Evolutionary conservation across 129 eudicot genomes (phyloP).

Genomic region (Saposhnikovia divaricata): DNA sequence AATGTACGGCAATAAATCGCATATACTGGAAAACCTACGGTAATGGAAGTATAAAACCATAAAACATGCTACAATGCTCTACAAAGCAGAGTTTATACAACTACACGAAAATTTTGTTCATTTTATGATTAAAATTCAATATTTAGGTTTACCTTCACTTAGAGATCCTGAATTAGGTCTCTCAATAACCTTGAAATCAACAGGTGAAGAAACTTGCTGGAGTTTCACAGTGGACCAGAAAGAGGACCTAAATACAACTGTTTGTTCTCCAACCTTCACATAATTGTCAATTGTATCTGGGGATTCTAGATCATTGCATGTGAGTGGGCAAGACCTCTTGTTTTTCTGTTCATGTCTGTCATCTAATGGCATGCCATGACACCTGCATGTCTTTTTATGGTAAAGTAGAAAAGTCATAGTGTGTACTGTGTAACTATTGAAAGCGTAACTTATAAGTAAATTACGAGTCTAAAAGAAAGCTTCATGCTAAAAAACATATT

Average conservation of each 20-base stretch:
- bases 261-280: constrained; percentile 53
- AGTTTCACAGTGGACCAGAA: constrained; percentile 45
- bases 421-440: not conserved
- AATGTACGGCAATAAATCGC: no score
- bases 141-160: constrained; percentile 57
- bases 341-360: constrained; percentile 25
- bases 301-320: constrained; percentile 34
- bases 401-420: not conserved
- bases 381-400: constrained; percentile 58
- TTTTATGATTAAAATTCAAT: not conserved
- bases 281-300: constrained; percentile 42
- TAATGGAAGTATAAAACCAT: no score
- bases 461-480: not conserved
- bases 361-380: constrained; percentile 60
- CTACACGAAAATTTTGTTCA: not conserved
- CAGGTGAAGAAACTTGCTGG: constrained; percentile 20
- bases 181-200: constrained; percentile 60
- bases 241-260: constrained; percentile 66
- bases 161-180: constrained; percentile 48
- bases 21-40: no score
- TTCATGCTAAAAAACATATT: not conserved
- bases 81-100: not conserved
- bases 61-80: not conserved
- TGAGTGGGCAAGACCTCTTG: constrained; percentile 48
- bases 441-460: not conserved